Conservation (phyloP, 2,329 filamentous ascomycete genomes). For the Aspergillus chevalieri region DNA sequence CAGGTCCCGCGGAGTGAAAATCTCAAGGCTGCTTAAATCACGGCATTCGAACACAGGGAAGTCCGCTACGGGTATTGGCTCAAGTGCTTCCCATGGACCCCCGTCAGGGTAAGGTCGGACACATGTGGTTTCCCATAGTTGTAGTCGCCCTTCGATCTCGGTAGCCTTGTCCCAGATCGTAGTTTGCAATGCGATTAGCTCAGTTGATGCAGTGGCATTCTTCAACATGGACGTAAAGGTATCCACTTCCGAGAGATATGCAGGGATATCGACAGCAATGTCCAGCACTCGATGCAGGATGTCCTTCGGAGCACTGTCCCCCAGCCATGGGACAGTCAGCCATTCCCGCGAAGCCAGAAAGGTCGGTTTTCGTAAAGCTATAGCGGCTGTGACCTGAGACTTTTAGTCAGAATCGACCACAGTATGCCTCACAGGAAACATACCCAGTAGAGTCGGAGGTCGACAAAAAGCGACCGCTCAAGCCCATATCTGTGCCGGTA, state of each 20-base stretch:
- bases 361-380: constrained; percentile 17
- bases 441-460: constrained; percentile 24
- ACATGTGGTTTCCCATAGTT: constrained; percentile 15
- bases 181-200: constrained; percentile 12
- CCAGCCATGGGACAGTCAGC: constrained; percentile 20
- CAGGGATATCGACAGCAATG: constrained; percentile 21
- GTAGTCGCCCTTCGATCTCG: constrained; percentile 13
- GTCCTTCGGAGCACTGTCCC: constrained; percentile 13
- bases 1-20: constrained; percentile 11
- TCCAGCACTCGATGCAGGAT: constrained; percentile 20
- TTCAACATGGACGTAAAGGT: constrained; percentile 10
- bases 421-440: background rate
- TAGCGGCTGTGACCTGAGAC: constrained; percentile 17
- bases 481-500: constrained; percentile 20
- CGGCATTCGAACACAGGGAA: constrained; percentile 19
- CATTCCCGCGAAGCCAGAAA: constrained; percentile 19
- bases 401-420: background rate
- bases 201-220: constrained; percentile 1
- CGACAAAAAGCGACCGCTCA: constrained; percentile 20
- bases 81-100: constrained; percentile 10
- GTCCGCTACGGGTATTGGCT: constrained; percentile 1
- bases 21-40: constrained; percentile 14
- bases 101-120: constrained; percentile 13
- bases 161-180: constrained; percentile 14
- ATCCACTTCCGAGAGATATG: constrained; percentile 16